phyloP scores from a whole-genome alignment of 2,329 filamentous ascomycete genomes.

The Aureobasidium sp. region DNA sequence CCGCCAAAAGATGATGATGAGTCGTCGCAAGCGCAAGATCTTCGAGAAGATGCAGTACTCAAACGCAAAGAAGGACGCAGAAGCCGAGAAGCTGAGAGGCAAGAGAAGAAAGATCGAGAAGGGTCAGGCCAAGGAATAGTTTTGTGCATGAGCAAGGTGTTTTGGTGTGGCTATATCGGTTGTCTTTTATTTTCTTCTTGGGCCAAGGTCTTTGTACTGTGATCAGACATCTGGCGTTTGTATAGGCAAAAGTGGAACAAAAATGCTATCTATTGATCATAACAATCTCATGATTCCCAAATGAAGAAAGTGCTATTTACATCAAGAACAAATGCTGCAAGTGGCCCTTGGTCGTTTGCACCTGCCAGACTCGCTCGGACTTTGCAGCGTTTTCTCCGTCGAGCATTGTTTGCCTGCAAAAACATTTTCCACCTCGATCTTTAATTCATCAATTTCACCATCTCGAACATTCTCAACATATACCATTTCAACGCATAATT shows the following conservation, averaged over 20 bases:
- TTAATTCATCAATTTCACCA: background rate
- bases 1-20: slow-evolving; percentile 95
- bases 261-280: background rate
- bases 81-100: slow-evolving; percentile 74
- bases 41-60: slow-evolving; percentile 96
- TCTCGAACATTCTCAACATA: background rate
- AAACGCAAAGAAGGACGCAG: slow-evolving; percentile 85
- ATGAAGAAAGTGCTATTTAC: background rate
- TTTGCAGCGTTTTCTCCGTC: background rate
- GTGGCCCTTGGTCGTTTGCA: background rate
- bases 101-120: slow-evolving; percentile 90
- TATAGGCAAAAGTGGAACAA: slow-evolving; percentile 11
- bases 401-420: slow-evolving; percentile 5
- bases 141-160: slow-evolving; percentile 10
- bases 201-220: background rate
- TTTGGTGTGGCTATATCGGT: slow-evolving; percentile 2
- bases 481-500: background rate
- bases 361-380: background rate
- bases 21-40: slow-evolving; percentile 94
- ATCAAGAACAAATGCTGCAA: background rate
- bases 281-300: background rate
- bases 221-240: slow-evolving; percentile 6
- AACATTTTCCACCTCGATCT: slow-evolving; percentile 4
- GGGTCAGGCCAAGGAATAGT: slow-evolving; percentile 14
- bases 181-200: background rate